These are phyloP conservation scores for Lunularia cruciata DNA, from an alignment of 225 moss, liverwort and hornwort species.

Conservation along the genomic window DNA sequence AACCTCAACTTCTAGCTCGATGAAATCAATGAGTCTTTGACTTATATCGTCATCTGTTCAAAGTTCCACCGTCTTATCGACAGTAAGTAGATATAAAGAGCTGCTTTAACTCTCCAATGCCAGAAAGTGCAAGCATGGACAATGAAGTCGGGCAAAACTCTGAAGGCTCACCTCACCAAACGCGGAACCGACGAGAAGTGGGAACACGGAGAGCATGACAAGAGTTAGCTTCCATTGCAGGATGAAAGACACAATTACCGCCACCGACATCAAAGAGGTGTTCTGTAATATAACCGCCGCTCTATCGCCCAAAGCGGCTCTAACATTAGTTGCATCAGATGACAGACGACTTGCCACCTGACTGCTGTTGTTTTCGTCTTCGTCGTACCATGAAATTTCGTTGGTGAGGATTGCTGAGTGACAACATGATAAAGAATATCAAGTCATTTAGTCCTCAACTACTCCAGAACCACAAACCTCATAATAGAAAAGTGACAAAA, in stretches of 20 bases:
- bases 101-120: too few species aligned
- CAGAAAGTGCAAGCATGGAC: too few species aligned
- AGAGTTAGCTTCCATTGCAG: slow-evolving; percentile 72
- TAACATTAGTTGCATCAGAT: slow-evolving; percentile 74
- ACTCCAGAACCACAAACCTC: too few species aligned
- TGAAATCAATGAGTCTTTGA: too few species aligned
- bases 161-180: slow-evolving; percentile 44
- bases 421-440: neutral
- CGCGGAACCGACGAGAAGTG: slow-evolving; percentile 61
- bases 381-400: slow-evolving; percentile 89
- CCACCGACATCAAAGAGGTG: slow-evolving; percentile 48
- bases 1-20: too few species aligned
- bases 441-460: neutral
- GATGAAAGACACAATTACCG: slow-evolving; percentile 56
- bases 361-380: slow-evolving; percentile 76
- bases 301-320: slow-evolving; percentile 70
- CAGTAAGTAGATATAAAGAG: too few species aligned
- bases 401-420: slow-evolving; percentile 75
- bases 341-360: slow-evolving; percentile 69
- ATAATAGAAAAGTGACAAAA: neutral
- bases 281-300: slow-evolving; percentile 68
- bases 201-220: slow-evolving; percentile 58
- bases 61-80: too few species aligned
- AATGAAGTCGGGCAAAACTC: too few species aligned
- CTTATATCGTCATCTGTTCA: too few species aligned